Base-by-base conservation (phyloP, 805 yeast genomes). In the Dipodascus albidus region DNA sequence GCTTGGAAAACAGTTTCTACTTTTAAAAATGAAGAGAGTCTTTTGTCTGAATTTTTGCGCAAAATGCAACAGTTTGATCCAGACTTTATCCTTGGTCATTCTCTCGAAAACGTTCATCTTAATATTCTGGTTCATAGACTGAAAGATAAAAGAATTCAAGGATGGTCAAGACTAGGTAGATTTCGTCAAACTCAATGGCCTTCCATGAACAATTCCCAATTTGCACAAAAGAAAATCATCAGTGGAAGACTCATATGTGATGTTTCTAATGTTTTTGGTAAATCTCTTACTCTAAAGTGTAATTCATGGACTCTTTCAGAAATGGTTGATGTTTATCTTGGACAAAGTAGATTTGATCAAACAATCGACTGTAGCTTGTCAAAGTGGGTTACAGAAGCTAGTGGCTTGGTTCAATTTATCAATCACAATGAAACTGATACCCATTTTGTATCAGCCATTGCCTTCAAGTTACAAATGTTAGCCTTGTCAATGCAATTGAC, bases 301-400 rank as follows among this genome's bases (percentile, higher is more conserved):
- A 95, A 88, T 67, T 85, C 91, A 17, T 93, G 96, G 96, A 95
- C 87, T 55, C 73, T 93, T 54, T 75, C 85, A 14, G 99, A 93
- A 67, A 93, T 93, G 98, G 84, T 81, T 60, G 83, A 80, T 27
- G 78, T 87, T 50, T 85, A 87, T 17, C 82, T 96, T 60, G 80
- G 78, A 57, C 78, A 77, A 62, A 79, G 72, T 14, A 75, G 87
- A 8, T 67, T 81, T 58, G 97, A 89, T 60, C 79, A 85, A 55
- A 89, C 88, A 64, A 78, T 82, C 56, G 81, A 82, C 58, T 80
- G 81, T 55, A 78, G 83, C 2, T 79, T 79, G 61, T 80, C 79
- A 60, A 78, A 53, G 15, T 60, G 62, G 60, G 55, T 60, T 77
- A 47, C 85, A 77, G 52, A 85, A 60, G 82, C 89, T 0, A 73